Base-by-base conservation (phyloP, 202 grass and related monocot species). In the Brachypodium distachyon region DNA sequence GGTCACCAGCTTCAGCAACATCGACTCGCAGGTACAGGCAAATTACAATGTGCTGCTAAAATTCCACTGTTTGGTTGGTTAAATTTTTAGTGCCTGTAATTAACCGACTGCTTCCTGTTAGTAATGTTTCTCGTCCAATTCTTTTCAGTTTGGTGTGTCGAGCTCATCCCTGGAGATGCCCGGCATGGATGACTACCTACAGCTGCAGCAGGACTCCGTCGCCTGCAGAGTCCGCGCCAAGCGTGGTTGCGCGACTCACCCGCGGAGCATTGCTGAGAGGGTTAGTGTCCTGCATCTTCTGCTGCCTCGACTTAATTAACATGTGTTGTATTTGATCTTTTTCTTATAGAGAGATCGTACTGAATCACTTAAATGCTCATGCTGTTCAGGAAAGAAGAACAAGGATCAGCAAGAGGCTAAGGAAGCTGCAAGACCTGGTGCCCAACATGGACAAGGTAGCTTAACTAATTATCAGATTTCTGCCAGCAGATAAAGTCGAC, bases 401-500 rank as follows among this genome's bases (percentile, higher is more conserved):
- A 29, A 81, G 87, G 85, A 99, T 99, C 63, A 95, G 96, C 77
- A 95, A 93, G 87, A 95, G 91, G 87, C 81, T 98, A 27, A 86
- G 86, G 68, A 98, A 89, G 77, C 78, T 98, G 52, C 89, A 95
- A 75, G 96, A 95, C 65, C 79, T 98, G 37, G 89, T 98, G 18
- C 96, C 96, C 3, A 95, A 95, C 80, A 98, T 98, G 96, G 96
- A 98, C 51, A 95, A 98, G 96, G 96, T 88, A 98, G 47, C 25
- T 51, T 47, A 19, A 77, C 2, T 17, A 31, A 14, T 25, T n/a
- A n/a, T n/a, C n/a, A n/a, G n/a, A n/a, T n/a, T 42, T 76, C 5
- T 62, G 22, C 37, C 3, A 14, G 18, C 12, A 40, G 9, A 57
- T 39, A 12, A n/a, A 36, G 36, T 3, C 41, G 37, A n/a, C n/a